Percentiles rank a stretch among this genome's conserved stretches.
Conservation (phyloP, 768 basidiomycete species). For the Auricularia sp. region DNA sequence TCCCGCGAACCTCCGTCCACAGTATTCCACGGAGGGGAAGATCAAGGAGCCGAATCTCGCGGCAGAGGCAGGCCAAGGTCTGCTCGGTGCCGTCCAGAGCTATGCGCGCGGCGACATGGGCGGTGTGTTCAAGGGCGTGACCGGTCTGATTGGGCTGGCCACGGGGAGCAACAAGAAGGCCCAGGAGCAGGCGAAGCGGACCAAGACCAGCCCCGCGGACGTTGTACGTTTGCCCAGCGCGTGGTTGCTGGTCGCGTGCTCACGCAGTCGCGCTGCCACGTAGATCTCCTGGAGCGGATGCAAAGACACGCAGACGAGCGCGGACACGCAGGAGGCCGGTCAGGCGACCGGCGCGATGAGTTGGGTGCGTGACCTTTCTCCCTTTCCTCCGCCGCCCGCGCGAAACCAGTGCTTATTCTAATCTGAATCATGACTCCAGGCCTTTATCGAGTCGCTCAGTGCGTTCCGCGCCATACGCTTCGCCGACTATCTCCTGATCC, state of each 20-base stretch:
- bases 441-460: slow-evolving; percentile 18
- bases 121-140: slow-evolving; percentile 64
- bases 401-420: not conserved
- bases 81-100: slow-evolving; percentile 66
- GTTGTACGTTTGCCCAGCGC: slow-evolving; percentile 42
- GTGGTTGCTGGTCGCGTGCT: not conserved
- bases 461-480: not conserved
- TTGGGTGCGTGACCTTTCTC: slow-evolving; percentile 17
- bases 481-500: not conserved
- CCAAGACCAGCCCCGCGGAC: slow-evolving; percentile 75
- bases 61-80: slow-evolving; percentile 77
- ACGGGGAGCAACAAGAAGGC: slow-evolving; percentile 58
- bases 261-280: not conserved
- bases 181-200: slow-evolving; percentile 44
- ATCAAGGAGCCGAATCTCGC: slow-evolving; percentile 89
- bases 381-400: not conserved
- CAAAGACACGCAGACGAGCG: slow-evolving; percentile 30
- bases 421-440: slow-evolving; percentile 7
- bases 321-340: slow-evolving; percentile 32
- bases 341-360: slow-evolving; percentile 38
- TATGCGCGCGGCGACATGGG: slow-evolving; percentile 74
- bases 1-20: not conserved
- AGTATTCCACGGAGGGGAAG: slow-evolving; percentile 94
- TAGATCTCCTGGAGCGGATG: slow-evolving; percentile 30
- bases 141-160: slow-evolving; percentile 64